These are phyloP conservation scores for Sinapis alba DNA, from an alignment of 441 rosid species.

Conservation along the genomic window DNA sequence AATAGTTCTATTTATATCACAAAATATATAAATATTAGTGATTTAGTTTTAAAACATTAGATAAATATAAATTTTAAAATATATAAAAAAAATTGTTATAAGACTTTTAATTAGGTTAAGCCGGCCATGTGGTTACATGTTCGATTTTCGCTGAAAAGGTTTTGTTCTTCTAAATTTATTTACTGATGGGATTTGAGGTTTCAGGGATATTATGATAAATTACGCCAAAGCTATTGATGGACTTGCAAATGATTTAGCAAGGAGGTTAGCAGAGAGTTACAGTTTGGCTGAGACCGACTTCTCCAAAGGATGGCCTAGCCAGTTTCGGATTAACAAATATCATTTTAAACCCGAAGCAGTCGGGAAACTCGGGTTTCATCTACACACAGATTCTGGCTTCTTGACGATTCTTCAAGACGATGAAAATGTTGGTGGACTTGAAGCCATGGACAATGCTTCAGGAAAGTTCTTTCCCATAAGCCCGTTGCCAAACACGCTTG, in stretches of 20 bases:
- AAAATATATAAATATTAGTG: too few species aligned
- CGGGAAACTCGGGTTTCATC: slow-evolving; percentile 35
- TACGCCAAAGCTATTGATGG: slow-evolving; percentile 58
- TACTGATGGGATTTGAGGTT: not conserved
- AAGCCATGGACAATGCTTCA: not conserved
- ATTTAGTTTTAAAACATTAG: too few species aligned
- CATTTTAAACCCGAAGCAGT: not conserved
- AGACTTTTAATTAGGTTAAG: too few species aligned
- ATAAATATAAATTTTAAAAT: too few species aligned
- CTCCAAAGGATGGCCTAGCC: not conserved
- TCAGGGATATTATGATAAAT: slow-evolving; percentile 53
- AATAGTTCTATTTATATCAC: too few species aligned
- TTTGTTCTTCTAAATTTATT: not conserved
- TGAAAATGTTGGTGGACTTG: slow-evolving; percentile 40
- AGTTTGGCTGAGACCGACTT: not conserved
- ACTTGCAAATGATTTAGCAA: slow-evolving; percentile 21
- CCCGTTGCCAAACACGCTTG: not conserved
- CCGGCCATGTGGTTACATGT: too few species aligned
- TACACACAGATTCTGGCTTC: slow-evolving; percentile 77
- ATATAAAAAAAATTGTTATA: too few species aligned
- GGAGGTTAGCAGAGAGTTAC: not conserved
- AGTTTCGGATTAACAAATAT: slow-evolving; percentile 47
- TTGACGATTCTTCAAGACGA: slow-evolving; percentile 79
- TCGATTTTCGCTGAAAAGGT: not conserved
- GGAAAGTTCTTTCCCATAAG: not conserved